Base-by-base conservation (phyloP, 2,329 filamentous ascomycete species). In the Malbranchea zuffiana region DNA sequence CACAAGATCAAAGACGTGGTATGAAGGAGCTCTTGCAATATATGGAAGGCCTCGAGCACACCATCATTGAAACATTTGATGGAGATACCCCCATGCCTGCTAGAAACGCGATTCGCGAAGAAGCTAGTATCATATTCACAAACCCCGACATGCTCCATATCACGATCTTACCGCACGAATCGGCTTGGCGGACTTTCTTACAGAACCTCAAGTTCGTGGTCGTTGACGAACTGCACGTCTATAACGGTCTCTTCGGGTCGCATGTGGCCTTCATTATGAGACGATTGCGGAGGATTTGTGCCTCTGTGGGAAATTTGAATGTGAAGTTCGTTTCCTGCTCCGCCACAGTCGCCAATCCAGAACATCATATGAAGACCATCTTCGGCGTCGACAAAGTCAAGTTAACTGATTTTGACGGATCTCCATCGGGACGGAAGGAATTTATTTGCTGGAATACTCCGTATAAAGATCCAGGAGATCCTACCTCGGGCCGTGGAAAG, bases 391-490 rank as follows among this genome's bases (percentile, higher is more conserved):
- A 86, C 0, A 69, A 87, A 45, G 83, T 94, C 10, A 75, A 71
- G 40, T 60, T 96, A 29, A 80, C 88, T 1, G 86, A 95, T 52
- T 87, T 82, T 51, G 90, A 98, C 53, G 90, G 90, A 1, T 94
- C 87, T 0, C 90, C 90, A 0, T 85, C 85, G 4, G 85, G 88
- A 0, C 72, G 85, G 15, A 96, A 96, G 55, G 88, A 96, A 51
- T 96, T 96, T 40, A 54, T 98, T 5, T 96, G 87, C 58, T 98
- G 90, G 90, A 96, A 98, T 50, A 95, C 88, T 0, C 90, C 90
- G 0, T 94, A 77, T 59, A 92, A 86, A 55, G 88, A 95, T 48
- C 85, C 88, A 0, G 73, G 71, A 1, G 88, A 96, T 57, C 82
- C 86, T 6, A 76, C 81, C 0, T 93, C 84, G 49, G 88, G 90